Conservation (phyloP, 768 basidiomycete species). For the Cantharellus anzutake region DNA sequence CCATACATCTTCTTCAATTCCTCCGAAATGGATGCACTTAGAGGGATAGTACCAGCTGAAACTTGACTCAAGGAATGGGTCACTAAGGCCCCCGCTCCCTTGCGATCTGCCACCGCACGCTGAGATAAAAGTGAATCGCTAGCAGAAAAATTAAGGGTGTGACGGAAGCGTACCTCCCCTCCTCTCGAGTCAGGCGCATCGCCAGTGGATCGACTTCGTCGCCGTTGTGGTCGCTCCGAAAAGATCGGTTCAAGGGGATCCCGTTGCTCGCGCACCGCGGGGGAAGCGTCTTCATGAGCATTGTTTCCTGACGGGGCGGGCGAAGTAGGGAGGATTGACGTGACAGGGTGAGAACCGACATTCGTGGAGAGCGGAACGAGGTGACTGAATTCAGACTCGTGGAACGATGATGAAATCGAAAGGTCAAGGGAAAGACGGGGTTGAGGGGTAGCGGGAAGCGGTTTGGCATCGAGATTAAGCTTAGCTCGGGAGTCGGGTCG, state of each 20-base stretch:
- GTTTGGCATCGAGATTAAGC: background rate
- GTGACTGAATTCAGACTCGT: background rate
- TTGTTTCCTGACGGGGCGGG: slow-evolving; percentile 7
- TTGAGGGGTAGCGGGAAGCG: background rate
- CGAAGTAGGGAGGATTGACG: background rate
- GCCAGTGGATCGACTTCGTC: slow-evolving; percentile 63
- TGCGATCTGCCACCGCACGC: slow-evolving; percentile 1
- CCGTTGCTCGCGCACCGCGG: slow-evolving; percentile 3
- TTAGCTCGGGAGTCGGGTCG: background rate
- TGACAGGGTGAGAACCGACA: background rate
- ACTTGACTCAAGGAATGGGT: background rate
- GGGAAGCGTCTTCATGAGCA: background rate
- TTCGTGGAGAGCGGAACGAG: background rate
- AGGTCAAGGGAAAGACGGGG: background rate
- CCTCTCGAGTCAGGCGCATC: slow-evolving; percentile 33
- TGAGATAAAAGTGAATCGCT: background rate
- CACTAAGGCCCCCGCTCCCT: background rate
- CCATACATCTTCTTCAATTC: slow-evolving; percentile 33
- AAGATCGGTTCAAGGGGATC: background rate
- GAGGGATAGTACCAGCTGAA: slow-evolving; percentile 2
- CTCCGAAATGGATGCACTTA: slow-evolving; percentile 27
- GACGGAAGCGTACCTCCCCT: background rate
- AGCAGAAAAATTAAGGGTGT: slow-evolving; percentile 8
- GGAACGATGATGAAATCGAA: background rate
- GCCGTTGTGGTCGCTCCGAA: slow-evolving; percentile 4